A percentile compares a stretch with the other conserved stretches of the same genome.
Conservation (phyloP, 129 eudicot genomes). For the Flaveria robusta region DNA sequence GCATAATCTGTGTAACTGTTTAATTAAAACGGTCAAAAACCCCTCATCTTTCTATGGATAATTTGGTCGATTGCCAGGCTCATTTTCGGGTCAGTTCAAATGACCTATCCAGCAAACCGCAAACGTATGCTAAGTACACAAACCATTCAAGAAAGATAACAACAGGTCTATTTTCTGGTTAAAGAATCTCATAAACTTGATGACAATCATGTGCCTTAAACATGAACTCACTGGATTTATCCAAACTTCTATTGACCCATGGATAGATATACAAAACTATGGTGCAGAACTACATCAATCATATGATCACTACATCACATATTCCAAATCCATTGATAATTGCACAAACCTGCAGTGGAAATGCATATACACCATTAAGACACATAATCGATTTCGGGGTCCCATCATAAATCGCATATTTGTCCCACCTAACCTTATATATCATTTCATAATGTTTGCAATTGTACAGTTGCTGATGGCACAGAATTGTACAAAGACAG, state of each 20-base stretch:
- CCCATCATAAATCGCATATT: not conserved
- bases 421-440: not conserved
- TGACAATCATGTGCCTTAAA: constrained; percentile 8
- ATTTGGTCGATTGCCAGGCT: no score
- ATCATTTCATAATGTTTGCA: constrained; percentile 14
- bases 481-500: constrained; percentile 28
- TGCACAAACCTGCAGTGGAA: constrained; percentile 23
- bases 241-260: not conserved
- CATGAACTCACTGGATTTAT: constrained; percentile 3
- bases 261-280: constrained; percentile 15
- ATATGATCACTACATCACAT: constrained; percentile 11
- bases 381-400: not conserved
- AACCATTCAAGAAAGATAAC: not conserved
- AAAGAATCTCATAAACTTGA: not conserved
- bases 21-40: no score
- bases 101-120: no score
- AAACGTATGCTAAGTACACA: no score
- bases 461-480: constrained; percentile 19
- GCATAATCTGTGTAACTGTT: no score
- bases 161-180: not conserved
- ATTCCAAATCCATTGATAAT: constrained; percentile 6
- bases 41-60: no score
- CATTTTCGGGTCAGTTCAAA: no score
- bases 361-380: not conserved
- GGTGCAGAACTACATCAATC: not conserved